These are phyloP conservation scores for Paraconiothyrium sp. DNA, from an alignment of 2,329 filamentous ascomycete species.

Conservation along the genomic window DNA sequence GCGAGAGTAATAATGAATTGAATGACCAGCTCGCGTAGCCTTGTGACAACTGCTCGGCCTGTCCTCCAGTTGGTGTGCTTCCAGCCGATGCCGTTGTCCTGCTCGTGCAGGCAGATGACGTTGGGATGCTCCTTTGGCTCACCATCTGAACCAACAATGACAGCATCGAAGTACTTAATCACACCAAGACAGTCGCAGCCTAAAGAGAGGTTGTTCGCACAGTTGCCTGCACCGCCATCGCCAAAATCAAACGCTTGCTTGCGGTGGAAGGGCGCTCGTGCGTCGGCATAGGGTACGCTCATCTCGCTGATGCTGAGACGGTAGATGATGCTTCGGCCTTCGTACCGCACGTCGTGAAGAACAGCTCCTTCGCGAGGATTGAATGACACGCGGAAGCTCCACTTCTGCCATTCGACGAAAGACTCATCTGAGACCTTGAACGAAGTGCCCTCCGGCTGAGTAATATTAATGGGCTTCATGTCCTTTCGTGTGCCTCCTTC, in stretches of 20 bases:
- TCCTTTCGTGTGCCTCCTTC: conserved; percentile 51
- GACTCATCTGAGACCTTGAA: conserved; percentile 64
- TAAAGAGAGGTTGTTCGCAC: conserved; percentile 72
- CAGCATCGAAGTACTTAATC: conserved; percentile 71
- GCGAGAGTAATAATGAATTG: conserved; percentile 75
- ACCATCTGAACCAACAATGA: conserved; percentile 64
- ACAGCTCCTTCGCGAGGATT: conserved; percentile 67
- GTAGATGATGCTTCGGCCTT: conserved; percentile 60
- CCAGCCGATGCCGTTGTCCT: conserved; percentile 74
- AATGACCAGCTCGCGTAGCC: conserved; percentile 70
- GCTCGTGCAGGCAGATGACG: conserved; percentile 74
- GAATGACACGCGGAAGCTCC: conserved; percentile 53
- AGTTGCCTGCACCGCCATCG: conserved; percentile 72
- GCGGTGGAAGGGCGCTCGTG: conserved; percentile 63
- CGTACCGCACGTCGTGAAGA: conserved; percentile 61
- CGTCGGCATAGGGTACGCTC: conserved; percentile 71
- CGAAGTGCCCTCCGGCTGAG: conserved; percentile 74
- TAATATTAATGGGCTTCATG: conserved; percentile 75
- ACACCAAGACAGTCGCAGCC: conserved; percentile 75
- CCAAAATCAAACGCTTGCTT: conserved; percentile 71
- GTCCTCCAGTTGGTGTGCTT: conserved; percentile 77
- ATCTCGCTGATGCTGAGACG: conserved; percentile 73
- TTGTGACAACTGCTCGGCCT: conserved; percentile 67
- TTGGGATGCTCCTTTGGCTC: conserved; percentile 65
- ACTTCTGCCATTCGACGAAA: conserved; percentile 59